Evolutionary conservation across 164 flowering plant species (phyloP), one percentile per base, ranked within the genome.

Genomic region (Tetrastigma voinierianum): DNA sequence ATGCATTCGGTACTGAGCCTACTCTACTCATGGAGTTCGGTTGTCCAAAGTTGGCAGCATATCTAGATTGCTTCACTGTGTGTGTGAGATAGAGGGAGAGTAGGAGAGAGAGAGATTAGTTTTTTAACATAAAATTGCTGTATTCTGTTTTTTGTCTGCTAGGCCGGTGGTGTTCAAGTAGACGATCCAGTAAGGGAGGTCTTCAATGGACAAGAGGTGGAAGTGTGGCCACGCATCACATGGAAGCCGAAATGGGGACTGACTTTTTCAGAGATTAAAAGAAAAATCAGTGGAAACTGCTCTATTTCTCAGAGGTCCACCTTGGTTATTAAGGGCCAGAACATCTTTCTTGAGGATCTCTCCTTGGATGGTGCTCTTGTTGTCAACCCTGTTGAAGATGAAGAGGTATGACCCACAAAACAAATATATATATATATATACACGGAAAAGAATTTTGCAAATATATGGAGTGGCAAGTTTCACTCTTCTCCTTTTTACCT

Each of bases 241-340:
- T 95, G 99, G 99, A 83, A 80, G 56, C 97, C 97, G 15, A 86
- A 84, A 73, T 95, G 99, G 99, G 99, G 82, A 20, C 25, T 83
- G 65, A 83, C 86, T 46, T 95, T 82, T 71, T 51, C 89, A 57
- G 98, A 88, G 24, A 76, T 91, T 21, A 93, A 73, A 75, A 82
- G 72, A 23, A 96, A 93, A 86, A 81, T 93, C 18, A 47, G 67
- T 51, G 86, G 89, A 71, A 81, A 59, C 69, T 82, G 87, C 76
- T 76, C 85, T 13, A 64, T 95, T 70, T 83, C 99, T 67, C 93
- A 88, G 66, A 84, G 67, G 51, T 91, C 98, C 21, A 86, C 91
- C n/a, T 12, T 91, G 80, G 84, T 74, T 56, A 75, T 90, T 63
- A 88, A 85, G 49, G 98, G 96, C 44, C 71, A 68, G 2, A 77